Conservation (phyloP, 495 filamentous ascomycete genomes). For the Penicillium cinerascens region DNA sequence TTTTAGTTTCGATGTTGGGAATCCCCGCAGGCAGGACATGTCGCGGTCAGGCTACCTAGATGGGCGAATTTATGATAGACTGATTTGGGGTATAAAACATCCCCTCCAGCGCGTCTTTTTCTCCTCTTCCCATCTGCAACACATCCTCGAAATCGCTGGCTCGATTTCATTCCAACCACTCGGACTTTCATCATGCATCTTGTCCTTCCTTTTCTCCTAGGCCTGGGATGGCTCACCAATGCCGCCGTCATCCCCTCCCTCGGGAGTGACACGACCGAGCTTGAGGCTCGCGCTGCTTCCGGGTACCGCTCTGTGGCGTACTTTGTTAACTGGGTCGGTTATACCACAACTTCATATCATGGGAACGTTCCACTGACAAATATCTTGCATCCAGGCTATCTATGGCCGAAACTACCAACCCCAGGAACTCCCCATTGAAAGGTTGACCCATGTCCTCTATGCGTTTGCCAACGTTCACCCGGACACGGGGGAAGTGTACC, state of each 20-base stretch:
- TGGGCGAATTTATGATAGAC: neutral
- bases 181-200: conserved; percentile 13
- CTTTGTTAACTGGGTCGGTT: conserved; percentile 71
- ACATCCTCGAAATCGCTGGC: conserved; percentile 3
- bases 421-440: conserved; percentile 68
- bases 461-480: conserved; percentile 69
- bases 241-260: conserved; percentile 7
- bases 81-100: neutral
- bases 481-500: conserved; percentile 62
- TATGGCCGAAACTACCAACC: conserved; percentile 71
- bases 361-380: neutral
- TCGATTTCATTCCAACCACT: conserved; percentile 3
- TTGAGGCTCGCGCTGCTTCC: conserved; percentile 13
- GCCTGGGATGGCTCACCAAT: conserved; percentile 13
- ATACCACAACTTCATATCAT: neutral
- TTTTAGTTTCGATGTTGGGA: too few relatives aligned
- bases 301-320: conserved; percentile 73
- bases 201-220: conserved; percentile 7
- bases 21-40: too few relatives aligned
- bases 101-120: too few relatives aligned
- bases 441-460: conserved; percentile 85
- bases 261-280: neutral
- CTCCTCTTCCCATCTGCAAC: neutral
- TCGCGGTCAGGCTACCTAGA: too few relatives aligned
- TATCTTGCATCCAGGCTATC: conserved; percentile 51